Evolutionary conservation across 805 yeast genomes (phyloP).

Genomic region (Candida takata): DNA sequence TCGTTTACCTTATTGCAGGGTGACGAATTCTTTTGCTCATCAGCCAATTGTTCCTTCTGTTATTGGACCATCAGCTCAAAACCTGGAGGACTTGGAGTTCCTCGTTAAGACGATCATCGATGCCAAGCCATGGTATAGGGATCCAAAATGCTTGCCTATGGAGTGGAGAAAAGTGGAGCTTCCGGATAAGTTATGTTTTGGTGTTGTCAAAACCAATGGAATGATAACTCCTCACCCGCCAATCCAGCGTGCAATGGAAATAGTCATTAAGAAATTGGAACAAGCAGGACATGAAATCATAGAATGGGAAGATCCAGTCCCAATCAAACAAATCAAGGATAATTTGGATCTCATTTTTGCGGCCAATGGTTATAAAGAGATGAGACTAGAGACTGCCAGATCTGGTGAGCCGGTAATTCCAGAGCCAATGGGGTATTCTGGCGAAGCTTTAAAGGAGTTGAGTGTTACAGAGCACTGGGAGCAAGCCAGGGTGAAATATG

Average conservation of each 20-base stretch:
- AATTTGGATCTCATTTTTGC: constrained; percentile 47
- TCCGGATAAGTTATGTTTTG: constrained; percentile 34
- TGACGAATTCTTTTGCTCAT: constrained; percentile 19
- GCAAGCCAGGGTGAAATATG: constrained; percentile 27
- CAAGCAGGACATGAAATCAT: constrained; percentile 36
- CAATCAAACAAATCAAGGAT: constrained; percentile 29
- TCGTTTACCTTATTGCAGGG: constrained; percentile 27
- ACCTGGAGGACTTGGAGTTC: constrained; percentile 29
- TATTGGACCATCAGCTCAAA: constrained; percentile 40
- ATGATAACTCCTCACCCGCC: constrained; percentile 47
- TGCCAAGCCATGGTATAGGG: constrained; percentile 34
- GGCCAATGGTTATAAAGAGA: constrained; percentile 63
- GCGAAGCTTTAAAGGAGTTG: constrained; percentile 37
- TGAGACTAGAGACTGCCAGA: constrained; percentile 39
- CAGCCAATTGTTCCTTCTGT: constrained; percentile 26
- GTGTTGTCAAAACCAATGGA: constrained; percentile 32
- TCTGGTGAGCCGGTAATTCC: constrained; percentile 68
- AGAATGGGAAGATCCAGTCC: constrained; percentile 34
- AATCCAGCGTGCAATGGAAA: constrained; percentile 37
- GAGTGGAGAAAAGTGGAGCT: constrained; percentile 33
- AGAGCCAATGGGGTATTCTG: constrained; percentile 47
- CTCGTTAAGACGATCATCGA: constrained; percentile 26
- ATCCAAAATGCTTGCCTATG: constrained; percentile 31
- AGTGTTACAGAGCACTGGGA: constrained; percentile 37
- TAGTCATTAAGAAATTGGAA: constrained; percentile 19